A percentile compares a stretch with the other conserved stretches of the same genome.
Evolutionary conservation across 192 early-diverging fungal species (phyloP).

Genomic region (Spizellomyces punctatus): DNA sequence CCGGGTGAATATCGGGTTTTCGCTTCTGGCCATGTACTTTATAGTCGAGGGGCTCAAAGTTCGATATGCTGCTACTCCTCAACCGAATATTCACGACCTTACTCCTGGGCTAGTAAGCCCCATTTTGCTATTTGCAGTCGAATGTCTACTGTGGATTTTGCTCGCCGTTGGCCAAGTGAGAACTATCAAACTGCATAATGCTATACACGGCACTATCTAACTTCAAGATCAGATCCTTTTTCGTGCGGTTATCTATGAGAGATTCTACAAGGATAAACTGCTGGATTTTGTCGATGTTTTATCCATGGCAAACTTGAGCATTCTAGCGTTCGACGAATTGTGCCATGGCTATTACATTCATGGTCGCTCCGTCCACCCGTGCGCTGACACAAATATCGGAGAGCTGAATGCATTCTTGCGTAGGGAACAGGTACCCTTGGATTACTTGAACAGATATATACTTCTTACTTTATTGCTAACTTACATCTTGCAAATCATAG

Average conservation of each 20-base stretch:
- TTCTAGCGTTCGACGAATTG: constrained; percentile 56
- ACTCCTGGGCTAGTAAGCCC: constrained; percentile 36
- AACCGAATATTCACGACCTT: constrained; percentile 48
- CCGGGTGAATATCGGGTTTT: constrained; percentile 43
- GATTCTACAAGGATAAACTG: constrained; percentile 54
- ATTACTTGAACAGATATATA: not conserved
- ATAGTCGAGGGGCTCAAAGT: constrained; percentile 43
- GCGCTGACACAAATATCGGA: constrained; percentile 48
- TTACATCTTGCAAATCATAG: constrained; percentile 7
- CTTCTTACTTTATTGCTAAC: constrained; percentile 5
- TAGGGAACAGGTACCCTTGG: constrained; percentile 46
- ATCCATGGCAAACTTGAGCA: constrained; percentile 52
- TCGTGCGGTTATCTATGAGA: constrained; percentile 40
- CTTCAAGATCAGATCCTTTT: constrained; percentile 1
- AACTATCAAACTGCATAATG: not conserved
- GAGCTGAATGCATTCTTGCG: constrained; percentile 48
- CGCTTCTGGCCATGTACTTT: constrained; percentile 50
- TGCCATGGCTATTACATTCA: constrained; percentile 65
- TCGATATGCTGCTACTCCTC: constrained; percentile 42
- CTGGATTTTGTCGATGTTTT: constrained; percentile 57
- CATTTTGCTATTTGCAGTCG: constrained; percentile 50
- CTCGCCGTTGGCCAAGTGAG: constrained; percentile 43
- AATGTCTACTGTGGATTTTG: constrained; percentile 44
- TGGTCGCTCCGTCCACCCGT: constrained; percentile 50
- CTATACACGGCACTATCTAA: not conserved